These are phyloP conservation scores for Theileria luwenshuni DNA, from an alignment of 169 alveolate genomes.

Conservation along the genomic window DNA sequence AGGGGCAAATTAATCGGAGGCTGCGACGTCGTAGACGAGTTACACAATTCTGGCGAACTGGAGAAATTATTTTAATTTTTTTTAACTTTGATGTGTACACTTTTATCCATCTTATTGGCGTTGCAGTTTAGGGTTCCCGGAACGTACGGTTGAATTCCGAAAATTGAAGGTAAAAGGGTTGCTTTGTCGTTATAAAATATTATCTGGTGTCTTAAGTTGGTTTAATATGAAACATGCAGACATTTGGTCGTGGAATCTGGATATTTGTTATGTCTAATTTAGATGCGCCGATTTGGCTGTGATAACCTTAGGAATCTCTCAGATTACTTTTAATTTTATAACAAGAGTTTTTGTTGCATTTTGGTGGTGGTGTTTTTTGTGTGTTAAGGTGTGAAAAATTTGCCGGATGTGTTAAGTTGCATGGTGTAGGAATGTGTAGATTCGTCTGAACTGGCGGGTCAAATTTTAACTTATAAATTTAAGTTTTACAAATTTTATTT, in stretches of 20 bases:
- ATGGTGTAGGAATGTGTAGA: neutral
- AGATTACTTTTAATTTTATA: neutral
- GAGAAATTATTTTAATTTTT: slow-evolving; percentile 74
- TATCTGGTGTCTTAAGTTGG: too few relatives aligned
- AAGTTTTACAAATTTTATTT: too few relatives aligned
- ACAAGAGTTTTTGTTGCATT: neutral
- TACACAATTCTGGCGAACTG: slow-evolving; percentile 86
- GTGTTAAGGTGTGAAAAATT: neutral
- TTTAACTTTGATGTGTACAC: too few relatives aligned
- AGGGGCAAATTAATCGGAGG: slow-evolving; percentile 83
- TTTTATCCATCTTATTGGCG: too few relatives aligned
- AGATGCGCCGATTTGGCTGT: neutral
- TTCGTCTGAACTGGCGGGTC: neutral
- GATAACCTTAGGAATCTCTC: neutral
- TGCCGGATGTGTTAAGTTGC: slow-evolving; percentile 27
- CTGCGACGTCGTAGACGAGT: slow-evolving; percentile 85
- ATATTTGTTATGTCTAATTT: neutral
- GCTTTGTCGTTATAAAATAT: too few relatives aligned
- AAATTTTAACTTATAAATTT: too few relatives aligned
- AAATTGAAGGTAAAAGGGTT: too few relatives aligned
- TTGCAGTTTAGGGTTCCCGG: too few relatives aligned
- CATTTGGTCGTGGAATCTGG: slow-evolving; percentile 1
- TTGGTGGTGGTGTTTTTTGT: neutral
- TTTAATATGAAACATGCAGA: slow-evolving; percentile 7
- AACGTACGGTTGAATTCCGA: too few relatives aligned